These are phyloP conservation scores for Marasmius fiardii DNA, from an alignment of 1,284 basidiomycete species.

Conservation along the genomic window DNA sequence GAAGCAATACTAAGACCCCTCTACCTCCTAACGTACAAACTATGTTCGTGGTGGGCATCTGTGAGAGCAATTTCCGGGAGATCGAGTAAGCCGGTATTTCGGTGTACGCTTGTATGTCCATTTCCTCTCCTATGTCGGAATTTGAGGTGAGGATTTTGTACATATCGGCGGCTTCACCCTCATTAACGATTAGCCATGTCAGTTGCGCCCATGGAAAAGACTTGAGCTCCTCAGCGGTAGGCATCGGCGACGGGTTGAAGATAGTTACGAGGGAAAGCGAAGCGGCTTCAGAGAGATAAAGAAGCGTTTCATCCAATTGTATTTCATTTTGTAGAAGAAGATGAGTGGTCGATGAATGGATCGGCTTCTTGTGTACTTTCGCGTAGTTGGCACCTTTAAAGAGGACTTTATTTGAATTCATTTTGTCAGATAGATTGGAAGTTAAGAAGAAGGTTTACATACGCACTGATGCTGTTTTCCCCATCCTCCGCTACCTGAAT, in stretches of 20 bases:
- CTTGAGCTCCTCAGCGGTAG: constrained; percentile 31
- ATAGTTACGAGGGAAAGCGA: constrained; percentile 28
- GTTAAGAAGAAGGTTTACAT: not conserved
- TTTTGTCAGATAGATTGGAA: not conserved
- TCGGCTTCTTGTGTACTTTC: constrained; percentile 25
- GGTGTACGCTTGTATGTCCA: constrained; percentile 7
- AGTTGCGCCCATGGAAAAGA: constrained; percentile 47
- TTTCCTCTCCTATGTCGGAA: not conserved
- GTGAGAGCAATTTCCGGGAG: constrained; percentile 12
- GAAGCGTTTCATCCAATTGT: constrained; percentile 36
- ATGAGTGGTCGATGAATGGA: constrained; percentile 36
- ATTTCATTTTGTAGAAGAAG: constrained; percentile 59
- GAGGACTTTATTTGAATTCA: constrained; percentile 36
- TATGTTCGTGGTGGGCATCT: constrained; percentile 37
- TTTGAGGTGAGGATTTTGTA: constrained; percentile 23
- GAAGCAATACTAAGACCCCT: constrained; percentile 41
- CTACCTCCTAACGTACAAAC: constrained; percentile 52
- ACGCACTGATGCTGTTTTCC: constrained; percentile 57
- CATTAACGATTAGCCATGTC: constrained; percentile 54
- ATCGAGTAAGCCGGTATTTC: constrained; percentile 11
- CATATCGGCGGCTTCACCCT: constrained; percentile 43
- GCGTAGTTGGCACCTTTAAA: constrained; percentile 55
- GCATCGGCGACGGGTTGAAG: constrained; percentile 57
- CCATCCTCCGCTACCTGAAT: constrained; percentile 53
- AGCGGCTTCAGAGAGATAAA: constrained; percentile 24